Evolutionary conservation across 495 filamentous ascomycete species (phyloP).

Genomic region (Talaromyces thailandensis): DNA sequence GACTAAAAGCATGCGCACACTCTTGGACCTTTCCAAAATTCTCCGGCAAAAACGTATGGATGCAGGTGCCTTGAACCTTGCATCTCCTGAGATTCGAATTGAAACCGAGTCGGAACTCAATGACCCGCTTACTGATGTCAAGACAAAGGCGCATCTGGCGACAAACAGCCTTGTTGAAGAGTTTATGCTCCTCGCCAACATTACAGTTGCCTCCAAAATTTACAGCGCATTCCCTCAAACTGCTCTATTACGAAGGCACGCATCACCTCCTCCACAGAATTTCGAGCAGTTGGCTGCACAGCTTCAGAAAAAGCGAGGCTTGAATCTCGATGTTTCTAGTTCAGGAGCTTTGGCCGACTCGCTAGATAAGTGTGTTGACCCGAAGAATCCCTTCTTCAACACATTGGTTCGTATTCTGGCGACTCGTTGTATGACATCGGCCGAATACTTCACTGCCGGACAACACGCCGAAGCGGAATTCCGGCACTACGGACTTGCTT

Average conservation of each 20-base stretch:
- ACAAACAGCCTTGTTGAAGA: slow-evolving; percentile 98
- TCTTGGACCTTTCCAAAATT: slow-evolving; percentile 86
- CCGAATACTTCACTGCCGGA: slow-evolving; percentile 94
- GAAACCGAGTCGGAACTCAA: slow-evolving; percentile 91
- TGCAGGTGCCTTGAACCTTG: slow-evolving; percentile 87
- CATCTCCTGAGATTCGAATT: slow-evolving; percentile 89
- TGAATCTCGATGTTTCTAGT: slow-evolving; percentile 71
- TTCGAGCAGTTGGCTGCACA: slow-evolving; percentile 91
- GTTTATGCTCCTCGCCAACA: slow-evolving; percentile 99
- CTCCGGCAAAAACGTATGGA: slow-evolving; percentile 94
- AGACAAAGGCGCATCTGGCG: slow-evolving; percentile 86
- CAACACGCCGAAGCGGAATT: slow-evolving; percentile 89
- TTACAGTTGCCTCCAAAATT: slow-evolving; percentile 78
- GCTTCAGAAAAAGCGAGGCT: slow-evolving; percentile 69
- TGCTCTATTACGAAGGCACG: slow-evolving; percentile 85
- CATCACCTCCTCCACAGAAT: slow-evolving; percentile 84
- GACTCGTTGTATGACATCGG: slow-evolving; percentile 97
- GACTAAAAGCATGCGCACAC: slow-evolving; percentile 79
- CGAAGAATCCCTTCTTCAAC: slow-evolving; percentile 93
- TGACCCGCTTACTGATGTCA: slow-evolving; percentile 82
- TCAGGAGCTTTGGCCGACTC: slow-evolving; percentile 87
- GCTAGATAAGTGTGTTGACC: slow-evolving; percentile 74
- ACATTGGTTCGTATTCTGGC: slow-evolving; percentile 94
- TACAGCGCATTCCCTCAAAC: slow-evolving; percentile 89
- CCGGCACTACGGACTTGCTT: slow-evolving; percentile 91